These are phyloP conservation scores for Thalassia testudinum DNA, from an alignment of 116 monocot species.

Conservation along the genomic window DNA sequence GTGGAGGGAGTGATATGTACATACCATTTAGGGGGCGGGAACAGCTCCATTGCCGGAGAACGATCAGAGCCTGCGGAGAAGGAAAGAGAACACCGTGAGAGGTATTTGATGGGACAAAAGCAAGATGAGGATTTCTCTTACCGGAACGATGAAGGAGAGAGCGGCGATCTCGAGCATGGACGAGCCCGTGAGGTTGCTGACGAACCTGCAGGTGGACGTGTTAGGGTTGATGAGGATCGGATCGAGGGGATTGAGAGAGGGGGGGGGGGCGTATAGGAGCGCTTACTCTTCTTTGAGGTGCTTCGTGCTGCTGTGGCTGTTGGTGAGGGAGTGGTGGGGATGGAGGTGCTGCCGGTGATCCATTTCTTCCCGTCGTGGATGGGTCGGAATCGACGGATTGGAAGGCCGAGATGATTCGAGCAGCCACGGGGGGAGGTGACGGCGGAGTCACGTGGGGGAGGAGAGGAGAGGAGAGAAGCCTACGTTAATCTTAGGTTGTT, in stretches of 20 bases:
- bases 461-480: too few species aligned
- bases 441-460: too few species aligned
- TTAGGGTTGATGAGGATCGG: not conserved
- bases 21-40: too few species aligned
- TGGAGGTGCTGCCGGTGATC: too few species aligned
- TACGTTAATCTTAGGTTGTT: too few species aligned
- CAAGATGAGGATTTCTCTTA: conserved; percentile 6
- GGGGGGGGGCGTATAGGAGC: not conserved
- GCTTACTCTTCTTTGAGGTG: conserved; percentile 2
- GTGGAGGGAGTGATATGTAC: not conserved
- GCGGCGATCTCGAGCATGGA: conserved; percentile 76
- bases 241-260: not conserved
- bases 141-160: conserved; percentile 62
- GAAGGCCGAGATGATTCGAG: too few species aligned
- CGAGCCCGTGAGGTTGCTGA: conserved; percentile 84
- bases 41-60: not conserved
- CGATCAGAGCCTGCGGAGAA: conserved; percentile 4
- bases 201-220: conserved; percentile 38
- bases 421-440: too few species aligned
- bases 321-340: not conserved
- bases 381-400: too few species aligned
- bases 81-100: not conserved
- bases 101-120: not conserved
- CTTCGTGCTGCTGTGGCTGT: not conserved
- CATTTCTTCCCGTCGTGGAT: too few species aligned